phyloP scores from a whole-genome alignment of 805 yeast genomes.

The Zygosaccharomyces bisporus region DNA sequence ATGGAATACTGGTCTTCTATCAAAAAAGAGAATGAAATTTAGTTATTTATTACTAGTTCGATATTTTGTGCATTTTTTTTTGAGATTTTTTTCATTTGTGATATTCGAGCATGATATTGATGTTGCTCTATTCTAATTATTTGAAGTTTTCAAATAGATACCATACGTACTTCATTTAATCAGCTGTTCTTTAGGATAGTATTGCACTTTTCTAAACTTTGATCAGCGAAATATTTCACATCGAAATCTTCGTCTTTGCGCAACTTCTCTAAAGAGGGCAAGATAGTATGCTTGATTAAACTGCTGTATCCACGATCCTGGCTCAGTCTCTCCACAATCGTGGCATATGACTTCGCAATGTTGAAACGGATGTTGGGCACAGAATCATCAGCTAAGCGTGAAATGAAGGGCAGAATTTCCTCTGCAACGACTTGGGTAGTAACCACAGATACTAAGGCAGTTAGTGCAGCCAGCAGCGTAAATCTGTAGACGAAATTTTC shows the following conservation, averaged over 20 bases:
- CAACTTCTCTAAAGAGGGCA: constrained; percentile 64
- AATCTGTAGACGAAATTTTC: constrained; percentile 85
- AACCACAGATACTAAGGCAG: constrained; percentile 75
- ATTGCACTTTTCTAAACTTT: constrained; percentile 47
- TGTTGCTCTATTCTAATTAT: background rate
- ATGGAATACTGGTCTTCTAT: constrained; percentile 26
- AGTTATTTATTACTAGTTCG: constrained; percentile 3
- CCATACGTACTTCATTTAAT: background rate
- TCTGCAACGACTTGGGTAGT: constrained; percentile 51
- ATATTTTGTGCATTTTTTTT: background rate
- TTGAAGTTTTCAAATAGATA: background rate
- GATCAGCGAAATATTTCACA: constrained; percentile 78
- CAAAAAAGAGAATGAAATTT: constrained; percentile 1
- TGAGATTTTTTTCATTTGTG: constrained; percentile 1
- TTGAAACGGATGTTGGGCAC: constrained; percentile 96
- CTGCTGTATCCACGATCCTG: constrained; percentile 31
- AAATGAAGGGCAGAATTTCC: constrained; percentile 75
- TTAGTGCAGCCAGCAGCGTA: constrained; percentile 83
- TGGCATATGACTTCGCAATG: constrained; percentile 78
- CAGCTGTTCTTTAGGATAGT: constrained; percentile 11
- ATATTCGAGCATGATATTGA: constrained; percentile 1
- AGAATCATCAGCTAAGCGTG: constrained; percentile 65
- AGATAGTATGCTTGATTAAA: constrained; percentile 49
- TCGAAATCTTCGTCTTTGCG: constrained; percentile 76
- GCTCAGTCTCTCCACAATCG: constrained; percentile 52